Evolutionary conservation across 2,329 filamentous ascomycete genomes (phyloP), one percentile per base, ranked within the genome.

Genomic region (Myotisia sp.): DNA sequence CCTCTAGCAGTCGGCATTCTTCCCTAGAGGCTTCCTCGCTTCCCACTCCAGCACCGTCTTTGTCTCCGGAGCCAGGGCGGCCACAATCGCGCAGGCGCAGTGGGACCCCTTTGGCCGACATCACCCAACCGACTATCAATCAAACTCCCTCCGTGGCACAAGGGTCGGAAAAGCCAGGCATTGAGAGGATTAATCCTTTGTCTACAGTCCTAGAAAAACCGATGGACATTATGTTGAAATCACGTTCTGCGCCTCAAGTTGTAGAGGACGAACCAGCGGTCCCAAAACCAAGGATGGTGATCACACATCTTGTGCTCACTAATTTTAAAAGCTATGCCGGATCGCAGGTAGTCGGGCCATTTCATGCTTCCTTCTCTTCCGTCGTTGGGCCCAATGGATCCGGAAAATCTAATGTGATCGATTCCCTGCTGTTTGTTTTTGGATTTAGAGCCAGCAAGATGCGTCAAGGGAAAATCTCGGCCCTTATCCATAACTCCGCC

Each of bases 251-350:
- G 50, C 68, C 73, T 2, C 65, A 75, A 17, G 60, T 67, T 4
- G 69, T 71, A 0, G 60, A 74, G n/a, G 72, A 82, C 27, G 81
- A 92, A 53, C 74, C 83, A 17, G 72, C 70, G 1, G 76, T 71
- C 0, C 81, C 85, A 1, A 92, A 86, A 54, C 67, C 84, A 34
- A 79, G 90, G 34, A 86, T 90, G 44, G 87, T 95, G 35, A 87
- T 98, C 44, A 90, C 83, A 12, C 84, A 93, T 53, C 67, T 98
- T 31, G 76, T 92, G 39, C 68, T 98, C 46, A 92, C 74, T 44
- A 98, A 98, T 59, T 98, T 98, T 73, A 98, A 98, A 64, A 95
- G 87, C 63, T 98, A 98, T 55, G 90, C 90, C 10, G 90, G 90
- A 3, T 70, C 81, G 41, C 90, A 98, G 56, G 79, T 92, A 59